Evolutionary conservation across 1,284 basidiomycete species (phyloP), one percentile per base, ranked within the genome.

Genomic region (Boletus sp.): DNA sequence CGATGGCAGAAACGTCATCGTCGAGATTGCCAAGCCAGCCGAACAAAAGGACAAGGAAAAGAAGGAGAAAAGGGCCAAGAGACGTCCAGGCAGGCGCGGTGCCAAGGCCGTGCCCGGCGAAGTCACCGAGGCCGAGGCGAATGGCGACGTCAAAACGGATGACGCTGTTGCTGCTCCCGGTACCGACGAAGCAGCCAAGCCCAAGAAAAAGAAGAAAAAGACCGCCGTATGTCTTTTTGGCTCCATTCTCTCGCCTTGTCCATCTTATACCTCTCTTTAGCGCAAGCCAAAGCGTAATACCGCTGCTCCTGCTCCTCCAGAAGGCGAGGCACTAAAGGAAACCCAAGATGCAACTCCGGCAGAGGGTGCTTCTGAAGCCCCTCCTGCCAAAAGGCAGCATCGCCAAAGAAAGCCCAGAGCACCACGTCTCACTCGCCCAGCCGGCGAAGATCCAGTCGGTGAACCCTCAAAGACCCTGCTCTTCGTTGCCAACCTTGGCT

Each of bases 401-500:
- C 79, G 80, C 54, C 66, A 72, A 49, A 83, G 81, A 64, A 88
- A 81, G 69, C 74, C 77, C 55, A 82, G 76, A 64, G 58, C 72
- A 16, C 74, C 76, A 41, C 82, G 81, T 47, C 64, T 76, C 42
- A 68, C 72, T 46, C 88, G 86, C 58, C 75, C 83, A 32, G 77
- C 75, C 27, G 88, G 86, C 48, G 83, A 88, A 68, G 84, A 85
- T 49, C 88, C 89, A 27, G 73, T 74, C 49, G 90, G 90, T 57
- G 86, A 88, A 64, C 86, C 81, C 32, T 88, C 84, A 62, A 84
- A 90, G 79, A 88, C 77, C 54, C 84, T 91, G 69, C 74, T 96
- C 55, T 96, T 96, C 60, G 93, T 96, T 54, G 92, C 92, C 69
- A 96, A 96, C 75, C 88, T 96, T 49, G 88, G 91, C 32, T 96